phyloP scores from a whole-genome alignment of 164 flowering plant species.

The Nymphaea thermarum region DNA sequence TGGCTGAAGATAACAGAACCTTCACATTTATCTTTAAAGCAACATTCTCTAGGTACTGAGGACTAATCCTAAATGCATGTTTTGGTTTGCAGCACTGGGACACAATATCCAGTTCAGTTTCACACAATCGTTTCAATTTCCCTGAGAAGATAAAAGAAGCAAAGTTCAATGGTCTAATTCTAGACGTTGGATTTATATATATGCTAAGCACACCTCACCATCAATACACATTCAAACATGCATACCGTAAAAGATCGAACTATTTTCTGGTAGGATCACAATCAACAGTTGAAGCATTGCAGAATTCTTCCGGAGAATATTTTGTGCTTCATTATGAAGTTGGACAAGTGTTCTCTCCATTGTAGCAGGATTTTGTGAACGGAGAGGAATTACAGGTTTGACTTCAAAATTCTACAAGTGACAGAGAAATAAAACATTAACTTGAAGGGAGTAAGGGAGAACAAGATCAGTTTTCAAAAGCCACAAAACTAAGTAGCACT shows the following conservation, averaged over 20 bases:
- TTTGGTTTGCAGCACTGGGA: conserved; percentile 22
- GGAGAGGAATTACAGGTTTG: conserved; percentile 32
- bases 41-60: conserved; percentile 21
- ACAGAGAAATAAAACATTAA: no score
- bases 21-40: conserved; percentile 39
- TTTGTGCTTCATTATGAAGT: conserved; percentile 8
- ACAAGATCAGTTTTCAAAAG: neutral
- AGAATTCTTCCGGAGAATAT: neutral
- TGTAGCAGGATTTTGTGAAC: conserved; percentile 10
- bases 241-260: conserved; percentile 6
- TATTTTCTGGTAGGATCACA: conserved; percentile 56
- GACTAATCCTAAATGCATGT: conserved; percentile 2
- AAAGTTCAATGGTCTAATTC: neutral
- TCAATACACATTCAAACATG: no score
- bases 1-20: conserved; percentile 14
- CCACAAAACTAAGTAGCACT: neutral
- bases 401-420: conserved; percentile 3
- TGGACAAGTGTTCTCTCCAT: conserved; percentile 40
- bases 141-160: conserved; percentile 7
- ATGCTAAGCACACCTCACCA: neutral
- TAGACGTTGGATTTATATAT: neutral
- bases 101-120: conserved; percentile 21
- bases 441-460: neutral
- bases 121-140: conserved; percentile 21
- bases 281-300: conserved; percentile 51